Percentiles rank a stretch among this genome's conserved stretches.
These are phyloP conservation scores for Coccomyxa subellipsoidea DNA, from an alignment of 163 green algal genomes.

Conservation along the genomic window DNA sequence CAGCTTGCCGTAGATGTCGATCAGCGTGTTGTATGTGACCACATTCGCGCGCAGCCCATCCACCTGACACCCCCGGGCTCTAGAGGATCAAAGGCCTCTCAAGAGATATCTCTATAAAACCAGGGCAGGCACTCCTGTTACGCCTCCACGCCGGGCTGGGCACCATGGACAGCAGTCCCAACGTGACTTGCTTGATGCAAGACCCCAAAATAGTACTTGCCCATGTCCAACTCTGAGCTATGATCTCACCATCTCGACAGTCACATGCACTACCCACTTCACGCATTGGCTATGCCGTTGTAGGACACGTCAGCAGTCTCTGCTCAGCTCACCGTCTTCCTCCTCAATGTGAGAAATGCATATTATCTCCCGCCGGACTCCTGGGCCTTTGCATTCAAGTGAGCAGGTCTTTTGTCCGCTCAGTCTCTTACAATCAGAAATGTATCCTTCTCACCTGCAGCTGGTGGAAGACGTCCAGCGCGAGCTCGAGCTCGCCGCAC, in stretches of 20 bases:
- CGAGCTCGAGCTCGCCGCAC: conserved; percentile 29
- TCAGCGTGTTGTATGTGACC: conserved; percentile 62
- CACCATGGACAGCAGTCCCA: neutral
- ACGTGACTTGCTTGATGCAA: too few species aligned
- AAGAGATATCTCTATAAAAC: neutral
- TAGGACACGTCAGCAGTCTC: too few species aligned
- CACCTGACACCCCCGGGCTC: conserved; percentile 20
- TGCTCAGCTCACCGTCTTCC: too few species aligned
- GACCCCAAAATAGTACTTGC: too few species aligned
- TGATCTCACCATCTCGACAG: neutral
- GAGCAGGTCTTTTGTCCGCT: too few species aligned
- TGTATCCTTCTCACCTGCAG: conserved; percentile 27
- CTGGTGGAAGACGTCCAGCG: conserved; percentile 50
- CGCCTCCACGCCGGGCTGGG: neutral
- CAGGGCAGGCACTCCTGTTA: neutral
- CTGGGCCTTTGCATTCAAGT: too few species aligned
- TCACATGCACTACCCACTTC: conserved; percentile 4
- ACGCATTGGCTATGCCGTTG: neutral
- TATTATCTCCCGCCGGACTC: too few species aligned
- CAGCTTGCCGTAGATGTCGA: conserved; percentile 51
- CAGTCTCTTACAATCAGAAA: too few species aligned
- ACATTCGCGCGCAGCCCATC: conserved; percentile 49
- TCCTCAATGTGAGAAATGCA: conserved; percentile 1
- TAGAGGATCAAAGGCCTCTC: too few species aligned
- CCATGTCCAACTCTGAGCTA: neutral